phyloP scores from a whole-genome alignment of 495 filamentous ascomycete genomes.

The Chaetomidium leptoderma region DNA sequence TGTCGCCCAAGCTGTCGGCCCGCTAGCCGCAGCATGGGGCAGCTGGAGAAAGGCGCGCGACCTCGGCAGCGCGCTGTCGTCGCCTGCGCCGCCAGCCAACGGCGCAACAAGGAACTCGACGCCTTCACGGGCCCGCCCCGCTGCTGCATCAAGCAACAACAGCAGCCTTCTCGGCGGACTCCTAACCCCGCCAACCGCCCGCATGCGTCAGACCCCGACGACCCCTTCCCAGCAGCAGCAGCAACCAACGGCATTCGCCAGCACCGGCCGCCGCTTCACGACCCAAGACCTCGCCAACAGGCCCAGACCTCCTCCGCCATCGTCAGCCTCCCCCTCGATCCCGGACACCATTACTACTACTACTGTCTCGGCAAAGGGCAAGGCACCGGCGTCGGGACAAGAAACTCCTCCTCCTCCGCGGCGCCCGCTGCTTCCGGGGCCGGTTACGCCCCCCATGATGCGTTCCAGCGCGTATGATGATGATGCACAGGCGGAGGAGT shows the following conservation, averaged over 20 bases:
- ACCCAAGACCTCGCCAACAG: slow-evolving; percentile 46
- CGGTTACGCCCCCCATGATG: slow-evolving; percentile 68
- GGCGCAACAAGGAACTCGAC: slow-evolving; percentile 53
- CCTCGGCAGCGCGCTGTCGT: slow-evolving; percentile 35
- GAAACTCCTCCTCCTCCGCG: slow-evolving; percentile 37
- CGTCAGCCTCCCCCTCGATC: slow-evolving; percentile 17
- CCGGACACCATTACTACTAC: not conserved
- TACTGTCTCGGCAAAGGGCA: not conserved
- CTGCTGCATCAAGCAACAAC: slow-evolving; percentile 28
- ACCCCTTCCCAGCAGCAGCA: slow-evolving; percentile 17
- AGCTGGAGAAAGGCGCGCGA: slow-evolving; percentile 77
- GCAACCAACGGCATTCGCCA: slow-evolving; percentile 46
- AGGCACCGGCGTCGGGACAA: slow-evolving; percentile 1
- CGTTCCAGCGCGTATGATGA: slow-evolving; percentile 64
- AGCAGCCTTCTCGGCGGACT: slow-evolving; percentile 61
- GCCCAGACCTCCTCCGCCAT: slow-evolving; percentile 41
- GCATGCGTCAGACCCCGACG: slow-evolving; percentile 55
- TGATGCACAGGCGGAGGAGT: slow-evolving; percentile 58
- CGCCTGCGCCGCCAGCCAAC: slow-evolving; percentile 38
- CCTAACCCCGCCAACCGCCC: slow-evolving; percentile 74
- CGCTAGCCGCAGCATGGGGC: slow-evolving; percentile 69
- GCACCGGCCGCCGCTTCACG: slow-evolving; percentile 49
- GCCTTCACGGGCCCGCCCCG: slow-evolving; percentile 57
- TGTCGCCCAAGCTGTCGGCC: slow-evolving; percentile 70
- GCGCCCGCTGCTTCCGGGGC: slow-evolving; percentile 35